Evolutionary conservation across 305 asterid genomes (phyloP), one percentile per base, ranked within the genome.

Genomic region (Fraxinus xanthoxyloides): DNA sequence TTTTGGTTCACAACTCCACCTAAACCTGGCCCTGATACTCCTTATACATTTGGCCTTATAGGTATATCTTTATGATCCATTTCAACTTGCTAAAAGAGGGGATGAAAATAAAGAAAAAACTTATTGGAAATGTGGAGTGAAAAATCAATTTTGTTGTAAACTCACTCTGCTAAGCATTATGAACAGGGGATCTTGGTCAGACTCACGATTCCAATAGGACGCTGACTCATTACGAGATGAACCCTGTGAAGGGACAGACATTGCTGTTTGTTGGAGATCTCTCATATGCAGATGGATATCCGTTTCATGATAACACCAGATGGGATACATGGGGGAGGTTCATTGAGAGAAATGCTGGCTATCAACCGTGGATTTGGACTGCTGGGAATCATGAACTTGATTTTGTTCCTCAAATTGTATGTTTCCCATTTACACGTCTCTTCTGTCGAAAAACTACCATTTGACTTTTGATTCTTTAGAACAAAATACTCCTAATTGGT

Each of bases 301-400:
- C 89, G 0, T 72, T 82, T 36, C 97, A 91, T 70, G 85, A 92
- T 85, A 92, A 91, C 79, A 84, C 81, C 28, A 89, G 94, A 77
- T 91, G 97, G 97, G 97, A 92, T 85, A 88, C 93, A 1, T 90
- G 95, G 93, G 93, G 95, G 34, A 87, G 93, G 78, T 90, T 92
- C 77, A 35, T 89, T 2, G 93, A 92, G 87, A 92, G 92, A 85
- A 90, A 84, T 79, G 93, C 86, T 15, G 95, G 92, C 10, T 91
- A 89, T 82, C 95, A 90, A 79, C 95, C 92, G 7, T 91, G 95
- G 97, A 92, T 92, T 82, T 92, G 95, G 95, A 84, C 93, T 3
- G 97, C 92, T 5, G 93, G 95, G 38, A 91, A 92, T 87, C 95
- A 91, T 80, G 95, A 92, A 85, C 80, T 90, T 40, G 95, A 92